Evolutionary conservation across 108 stramenopile species (phyloP), one percentile per base, ranked within the genome.

Genomic region (Pseudonitzschia pungens): DNA sequence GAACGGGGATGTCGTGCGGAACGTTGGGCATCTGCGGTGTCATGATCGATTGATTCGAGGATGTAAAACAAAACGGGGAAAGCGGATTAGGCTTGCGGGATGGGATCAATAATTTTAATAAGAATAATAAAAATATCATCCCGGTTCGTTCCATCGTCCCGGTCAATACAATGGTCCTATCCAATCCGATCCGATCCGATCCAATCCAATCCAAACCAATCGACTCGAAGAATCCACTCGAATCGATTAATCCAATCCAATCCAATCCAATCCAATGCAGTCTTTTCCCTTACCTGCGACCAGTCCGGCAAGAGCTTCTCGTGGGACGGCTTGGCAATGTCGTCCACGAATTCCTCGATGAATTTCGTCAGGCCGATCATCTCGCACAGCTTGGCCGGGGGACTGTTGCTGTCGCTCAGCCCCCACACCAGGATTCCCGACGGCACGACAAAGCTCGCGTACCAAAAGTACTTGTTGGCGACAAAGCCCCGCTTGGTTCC

Each of bases 281-380:
- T n/a, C n/a, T n/a, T n/a, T n/a, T n/a, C n/a, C n/a, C 83, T 20
- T 82, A 87, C 86, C 81, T 87, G 81, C 28, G 85, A 93, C 92
- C 96, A 98, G 79, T 97, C 96, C 11, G 96, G 96, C 53, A 99
- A 80, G 27, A 99, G 85, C 72, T 96, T 96, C 6, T 93, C 96
- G 43, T 88, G 79, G 33, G 86, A 71, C 57, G 97, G 97, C 60
- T 91, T 86, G 43, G 89, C 88, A 80, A 93, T 91, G 55, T 84
- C 74, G 51, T 85, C 77, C 5, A 79, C 58, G 41, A 78, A 76
- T n/a, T 72, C 73, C 36, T 80, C 64, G 50, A 95, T 70, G 31
- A 81, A 60, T 63, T 73, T 83, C 31, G 87, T 86, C 53, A 94
- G 69, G 41, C 94, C 94, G 67, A 92, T 83, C 84, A 71, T 63